phyloP scores from a whole-genome alignment of 352 stramenopile genomes.

The Nothophytophthora sp. region DNA sequence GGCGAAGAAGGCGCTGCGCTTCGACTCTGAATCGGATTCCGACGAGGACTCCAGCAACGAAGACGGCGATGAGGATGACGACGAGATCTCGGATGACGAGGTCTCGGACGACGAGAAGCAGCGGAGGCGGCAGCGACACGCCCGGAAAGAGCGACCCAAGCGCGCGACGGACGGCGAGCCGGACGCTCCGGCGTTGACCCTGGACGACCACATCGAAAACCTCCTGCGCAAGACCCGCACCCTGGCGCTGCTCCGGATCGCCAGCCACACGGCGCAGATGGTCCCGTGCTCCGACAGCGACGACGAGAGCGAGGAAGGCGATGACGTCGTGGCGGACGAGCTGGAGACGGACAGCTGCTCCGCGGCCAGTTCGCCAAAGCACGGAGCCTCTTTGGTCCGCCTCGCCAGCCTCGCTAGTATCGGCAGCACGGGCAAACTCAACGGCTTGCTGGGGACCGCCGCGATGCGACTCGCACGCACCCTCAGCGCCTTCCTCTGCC shows the following conservation, averaged over 20 bases:
- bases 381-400: constrained; percentile 9
- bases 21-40: constrained; percentile 53
- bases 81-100: no score
- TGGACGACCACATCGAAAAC: constrained; percentile 73
- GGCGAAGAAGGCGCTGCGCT: constrained; percentile 43
- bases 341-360: constrained; percentile 12
- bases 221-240: constrained; percentile 66
- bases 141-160: constrained; percentile 6
- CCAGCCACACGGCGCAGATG: constrained; percentile 70
- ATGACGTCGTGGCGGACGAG: constrained; percentile 37
- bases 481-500: constrained; percentile 66
- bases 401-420: constrained; percentile 35
- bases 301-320: constrained; percentile 41
- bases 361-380: constrained; percentile 10
- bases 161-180: neutral
- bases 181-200: constrained; percentile 20
- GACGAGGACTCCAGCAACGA: constrained; percentile 23
- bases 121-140: constrained; percentile 1
- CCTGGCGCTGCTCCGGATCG: constrained; percentile 70
- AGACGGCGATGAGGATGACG: constrained; percentile 4
- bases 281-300: constrained; percentile 50
- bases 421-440: constrained; percentile 28
- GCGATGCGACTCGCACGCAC: constrained; percentile 57
- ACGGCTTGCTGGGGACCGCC: constrained; percentile 25
- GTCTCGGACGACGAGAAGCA: constrained; percentile 6